These are phyloP conservation scores for Blastobotrys apis DNA, from an alignment of 1,139 yeast genomes.

Conservation along the genomic window DNA sequence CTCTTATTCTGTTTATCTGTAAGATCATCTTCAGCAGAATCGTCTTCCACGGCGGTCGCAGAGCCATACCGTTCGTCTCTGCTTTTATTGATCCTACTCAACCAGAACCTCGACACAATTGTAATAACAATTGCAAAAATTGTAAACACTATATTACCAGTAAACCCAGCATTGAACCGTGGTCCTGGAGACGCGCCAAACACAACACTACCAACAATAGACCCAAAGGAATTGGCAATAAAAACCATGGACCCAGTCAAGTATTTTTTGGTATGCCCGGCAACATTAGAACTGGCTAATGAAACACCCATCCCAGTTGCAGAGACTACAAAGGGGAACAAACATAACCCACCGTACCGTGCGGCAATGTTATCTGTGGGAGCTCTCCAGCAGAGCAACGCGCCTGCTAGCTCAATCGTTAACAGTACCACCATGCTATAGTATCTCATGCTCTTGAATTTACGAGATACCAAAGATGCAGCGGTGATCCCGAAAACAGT, in stretches of 20 bases:
- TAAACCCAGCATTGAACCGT: slow-evolving; percentile 46
- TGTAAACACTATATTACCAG: slow-evolving; percentile 45
- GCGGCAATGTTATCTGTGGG: slow-evolving; percentile 12
- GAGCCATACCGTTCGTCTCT: slow-evolving; percentile 23
- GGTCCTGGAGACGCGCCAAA: slow-evolving; percentile 54
- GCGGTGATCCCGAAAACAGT: too few relatives aligned
- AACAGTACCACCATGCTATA: slow-evolving; percentile 7
- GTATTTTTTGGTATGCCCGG: slow-evolving; percentile 66
- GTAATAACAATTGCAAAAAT: slow-evolving; percentile 39
- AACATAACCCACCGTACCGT: slow-evolving; percentile 15
- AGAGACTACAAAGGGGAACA: slow-evolving; percentile 13
- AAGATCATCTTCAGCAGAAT: slow-evolving; percentile 5
- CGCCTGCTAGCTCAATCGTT: slow-evolving; percentile 14
- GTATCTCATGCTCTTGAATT: too few relatives aligned
- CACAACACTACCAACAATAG: slow-evolving; percentile 64
- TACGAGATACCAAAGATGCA: slow-evolving; percentile 4
- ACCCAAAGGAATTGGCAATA: slow-evolving; percentile 62
- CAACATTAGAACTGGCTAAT: slow-evolving; percentile 47
- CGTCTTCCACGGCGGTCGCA: background rate
- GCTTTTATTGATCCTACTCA: slow-evolving; percentile 38
- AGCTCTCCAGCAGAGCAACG: slow-evolving; percentile 16
- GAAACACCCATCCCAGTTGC: slow-evolving; percentile 31
- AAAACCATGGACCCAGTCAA: slow-evolving; percentile 56
- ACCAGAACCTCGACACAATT: slow-evolving; percentile 34
- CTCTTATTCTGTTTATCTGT: slow-evolving; percentile 15